Conservation (phyloP, 116 monocot species). For the Papilionanthe hybrid region DNA sequence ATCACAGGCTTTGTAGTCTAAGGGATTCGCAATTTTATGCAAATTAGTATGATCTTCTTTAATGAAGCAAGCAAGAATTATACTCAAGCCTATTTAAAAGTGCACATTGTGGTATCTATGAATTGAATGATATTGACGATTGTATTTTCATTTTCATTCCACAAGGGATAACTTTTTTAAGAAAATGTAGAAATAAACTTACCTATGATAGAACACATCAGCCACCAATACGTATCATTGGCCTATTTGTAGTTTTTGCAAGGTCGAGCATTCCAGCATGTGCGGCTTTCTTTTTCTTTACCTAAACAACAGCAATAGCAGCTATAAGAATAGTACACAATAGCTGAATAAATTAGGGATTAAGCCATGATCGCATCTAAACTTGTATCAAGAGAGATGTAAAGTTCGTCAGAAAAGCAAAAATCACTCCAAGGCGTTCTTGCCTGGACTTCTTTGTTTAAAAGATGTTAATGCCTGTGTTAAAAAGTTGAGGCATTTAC, state of each 20-base stretch:
- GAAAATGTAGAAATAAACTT: neutral
- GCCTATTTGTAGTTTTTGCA: conserved; percentile 88
- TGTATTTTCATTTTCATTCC: neutral
- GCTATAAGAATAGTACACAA: neutral
- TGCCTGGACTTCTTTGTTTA: no score
- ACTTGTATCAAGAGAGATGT: neutral
- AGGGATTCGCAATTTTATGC: no score
- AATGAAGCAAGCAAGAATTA: no score
- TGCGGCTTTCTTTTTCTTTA: conserved; percentile 92
- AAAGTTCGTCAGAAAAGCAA: neutral
- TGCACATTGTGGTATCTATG: neutral
- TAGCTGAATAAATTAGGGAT: neutral
- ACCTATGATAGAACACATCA: conserved; percentile 27
- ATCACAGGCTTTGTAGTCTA: neutral
- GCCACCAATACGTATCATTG: conserved; percentile 99
- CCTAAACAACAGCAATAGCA: conserved; percentile 25
- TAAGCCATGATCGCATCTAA: neutral
- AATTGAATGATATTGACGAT: neutral
- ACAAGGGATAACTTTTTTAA: neutral
- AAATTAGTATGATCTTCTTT: no score
- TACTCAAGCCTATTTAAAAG: no score
- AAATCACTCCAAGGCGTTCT: no score
- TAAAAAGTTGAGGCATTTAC: no score
- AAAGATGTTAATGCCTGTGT: no score
- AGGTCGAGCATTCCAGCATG: conserved; percentile 98